Percentiles rank a stretch among this genome's conserved stretches.
phyloP scores from a whole-genome alignment of 164 flowering plant genomes.

The Magnolia officinalis region DNA sequence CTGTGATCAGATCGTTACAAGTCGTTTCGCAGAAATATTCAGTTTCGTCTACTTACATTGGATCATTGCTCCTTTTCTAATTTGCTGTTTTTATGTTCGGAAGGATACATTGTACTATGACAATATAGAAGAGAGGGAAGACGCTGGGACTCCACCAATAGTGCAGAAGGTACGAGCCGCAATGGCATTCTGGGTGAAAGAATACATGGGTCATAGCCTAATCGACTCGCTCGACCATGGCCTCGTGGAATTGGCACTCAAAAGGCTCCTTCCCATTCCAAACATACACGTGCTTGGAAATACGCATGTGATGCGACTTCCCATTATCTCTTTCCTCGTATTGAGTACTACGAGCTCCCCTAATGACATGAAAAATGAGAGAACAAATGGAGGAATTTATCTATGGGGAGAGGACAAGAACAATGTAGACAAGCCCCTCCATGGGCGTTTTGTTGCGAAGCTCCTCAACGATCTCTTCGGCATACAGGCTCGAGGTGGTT shows the following conservation, averaged over 20 bases:
- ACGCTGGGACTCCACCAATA: conserved; percentile 75
- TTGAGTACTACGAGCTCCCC: conserved; percentile 25
- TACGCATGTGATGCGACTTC: conserved; percentile 42
- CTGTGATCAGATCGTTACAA: neutral
- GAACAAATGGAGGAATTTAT: conserved; percentile 10
- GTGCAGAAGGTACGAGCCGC: conserved; percentile 70
- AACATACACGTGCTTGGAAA: conserved; percentile 66
- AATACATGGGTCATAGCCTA: conserved; percentile 56
- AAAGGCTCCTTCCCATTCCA: conserved; percentile 50
- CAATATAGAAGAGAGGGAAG: conserved; percentile 78
- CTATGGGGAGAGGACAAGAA: conserved; percentile 44
- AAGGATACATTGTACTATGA: conserved; percentile 70
- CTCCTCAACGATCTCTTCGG: conserved; percentile 87
- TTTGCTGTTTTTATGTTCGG: neutral
- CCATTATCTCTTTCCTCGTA: conserved; percentile 70
- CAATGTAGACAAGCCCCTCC: conserved; percentile 55
- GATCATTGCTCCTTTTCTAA: neutral
- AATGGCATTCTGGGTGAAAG: conserved; percentile 78
- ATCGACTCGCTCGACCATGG: conserved; percentile 42
- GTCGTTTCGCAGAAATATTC: neutral
- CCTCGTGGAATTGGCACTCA: conserved; percentile 37
- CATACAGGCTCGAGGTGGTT: conserved; percentile 84
- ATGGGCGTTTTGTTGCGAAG: conserved; percentile 67
- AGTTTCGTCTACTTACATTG: neutral
- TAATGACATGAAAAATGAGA: neutral